These are phyloP conservation scores for Fusarium domesticum DNA, from an alignment of 2,329 filamentous ascomycete genomes.

Conservation along the genomic window DNA sequence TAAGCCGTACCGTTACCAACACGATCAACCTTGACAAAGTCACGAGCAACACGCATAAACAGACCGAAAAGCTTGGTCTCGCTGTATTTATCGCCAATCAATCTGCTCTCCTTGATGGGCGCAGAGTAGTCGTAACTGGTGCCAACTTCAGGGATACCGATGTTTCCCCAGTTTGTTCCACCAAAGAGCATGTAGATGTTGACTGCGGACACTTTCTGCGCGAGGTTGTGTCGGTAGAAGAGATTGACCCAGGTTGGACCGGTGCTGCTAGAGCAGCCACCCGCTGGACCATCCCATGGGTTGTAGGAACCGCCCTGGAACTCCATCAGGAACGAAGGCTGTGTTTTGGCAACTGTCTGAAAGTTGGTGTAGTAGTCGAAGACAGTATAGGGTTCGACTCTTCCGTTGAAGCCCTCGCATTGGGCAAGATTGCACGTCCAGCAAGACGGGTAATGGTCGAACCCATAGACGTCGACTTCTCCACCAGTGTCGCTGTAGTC, in stretches of 20 bases:
- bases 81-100: conserved; percentile 1
- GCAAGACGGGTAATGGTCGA: conserved; percentile 55
- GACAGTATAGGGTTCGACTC: conserved; percentile 50
- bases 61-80: conserved; percentile 1
- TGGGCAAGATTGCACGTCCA: conserved; percentile 63
- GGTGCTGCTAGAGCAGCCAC: conserved; percentile 51
- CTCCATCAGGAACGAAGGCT: conserved; percentile 28
- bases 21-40: background rate
- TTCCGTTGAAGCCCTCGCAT: conserved; percentile 58
- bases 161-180: conserved; percentile 1
- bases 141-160: conserved; percentile 1
- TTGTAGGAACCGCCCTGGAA: conserved; percentile 45
- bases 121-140: conserved; percentile 1
- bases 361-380: conserved; percentile 31
- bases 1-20: background rate
- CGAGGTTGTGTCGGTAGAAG: background rate
- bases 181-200: conserved; percentile 2
- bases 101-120: background rate
- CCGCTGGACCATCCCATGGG: conserved; percentile 59
- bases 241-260: conserved; percentile 52
- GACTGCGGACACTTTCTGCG: background rate
- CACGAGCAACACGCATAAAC: background rate
- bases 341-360: background rate
- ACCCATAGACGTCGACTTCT: conserved; percentile 51
- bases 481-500: conserved; percentile 55